Base-by-base conservation (phyloP, 73 alveolate genomes). In the Paramecium bursaria region DNA sequence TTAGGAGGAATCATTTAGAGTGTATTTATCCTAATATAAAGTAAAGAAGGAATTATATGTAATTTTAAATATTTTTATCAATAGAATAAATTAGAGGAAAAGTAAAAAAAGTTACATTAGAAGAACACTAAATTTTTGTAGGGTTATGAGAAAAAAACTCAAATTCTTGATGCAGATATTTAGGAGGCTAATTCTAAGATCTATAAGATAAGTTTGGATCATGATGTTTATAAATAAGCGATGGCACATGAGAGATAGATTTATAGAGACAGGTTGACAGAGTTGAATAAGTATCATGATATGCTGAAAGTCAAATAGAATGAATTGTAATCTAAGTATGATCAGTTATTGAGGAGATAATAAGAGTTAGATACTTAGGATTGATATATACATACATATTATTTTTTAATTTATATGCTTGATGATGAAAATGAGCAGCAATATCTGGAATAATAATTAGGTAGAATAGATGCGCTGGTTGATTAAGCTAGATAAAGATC, bases 171-270 rank as follows among this genome's bases (percentile, higher is more conserved):
- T 2, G 19, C 33, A 42, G 82, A 67, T 21, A 67, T 67, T 3
- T 17, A 19, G 6, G 19, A 39, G 27, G 33, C 22, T 23, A 67
- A 67, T 67, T 42, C 26, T 33, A 42, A 67, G 22, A 67, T 67
- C 19, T 0, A 17, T 15, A 35, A 67, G 44, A 35, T 67, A 13
- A 57, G 44, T 39, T 2, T 35, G 53, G 44, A 42, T 10, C 33
- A 67, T 9, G 53, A 67, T 39, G 82, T 67, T 7, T 67, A 67
- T 67, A 14, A 44, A 67, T 39, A 67, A 67, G 82, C 82, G 4
- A 19, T 67, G n/a, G 1, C 25, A 29, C 55, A 67, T 15, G 82
- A 67, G 10, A 67, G 82, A 67, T 23, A 35, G 3, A 67, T 67
- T 11, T 67, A 67, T 22, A 33, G 39, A 67, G 82, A 67, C 44